These are phyloP conservation scores for Poa annua DNA, from an alignment of 176 grass and related monocot genomes.

Conservation along the genomic window DNA sequence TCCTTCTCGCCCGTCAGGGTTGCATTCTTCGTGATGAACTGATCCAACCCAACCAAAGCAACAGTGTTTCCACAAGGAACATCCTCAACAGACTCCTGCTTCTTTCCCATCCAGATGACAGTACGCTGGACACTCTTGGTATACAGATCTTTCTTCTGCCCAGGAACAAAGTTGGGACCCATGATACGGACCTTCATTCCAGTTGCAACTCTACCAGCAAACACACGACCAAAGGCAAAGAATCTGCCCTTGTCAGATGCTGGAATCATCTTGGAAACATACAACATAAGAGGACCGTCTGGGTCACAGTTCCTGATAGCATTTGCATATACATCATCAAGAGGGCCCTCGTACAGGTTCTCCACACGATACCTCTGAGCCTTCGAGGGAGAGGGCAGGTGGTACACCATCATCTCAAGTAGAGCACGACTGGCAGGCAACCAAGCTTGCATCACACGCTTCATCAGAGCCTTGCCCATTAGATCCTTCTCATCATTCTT, in stretches of 20 bases:
- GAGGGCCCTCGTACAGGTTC: slow-evolving; percentile 76
- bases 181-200: slow-evolving; percentile 90
- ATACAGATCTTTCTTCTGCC: slow-evolving; percentile 89
- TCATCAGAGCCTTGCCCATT: slow-evolving; percentile 81
- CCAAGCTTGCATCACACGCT: slow-evolving; percentile 90
- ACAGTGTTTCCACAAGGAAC: slow-evolving; percentile 88
- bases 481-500: slow-evolving; percentile 80
- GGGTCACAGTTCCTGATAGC: slow-evolving; percentile 91
- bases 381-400: slow-evolving; percentile 68
- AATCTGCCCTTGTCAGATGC: slow-evolving; percentile 88
- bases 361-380: slow-evolving; percentile 87
- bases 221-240: slow-evolving; percentile 83
- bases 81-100: slow-evolving; percentile 83
- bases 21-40: slow-evolving; percentile 87
- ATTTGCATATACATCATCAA: slow-evolving; percentile 80
- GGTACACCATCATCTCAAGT: slow-evolving; percentile 90
- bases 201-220: slow-evolving; percentile 71
- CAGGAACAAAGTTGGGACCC: slow-evolving; percentile 87
- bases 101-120: slow-evolving; percentile 96
- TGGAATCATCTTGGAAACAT: slow-evolving; percentile 96
- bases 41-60: slow-evolving; percentile 81
- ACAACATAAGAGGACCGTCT: slow-evolving; percentile 84
- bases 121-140: slow-evolving; percentile 81
- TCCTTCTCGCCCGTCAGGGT: slow-evolving; percentile 82
- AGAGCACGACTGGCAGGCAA: slow-evolving; percentile 72